Conservation (phyloP, 2,329 filamentous ascomycete genomes). For the Colletotrichum navitas region DNA sequence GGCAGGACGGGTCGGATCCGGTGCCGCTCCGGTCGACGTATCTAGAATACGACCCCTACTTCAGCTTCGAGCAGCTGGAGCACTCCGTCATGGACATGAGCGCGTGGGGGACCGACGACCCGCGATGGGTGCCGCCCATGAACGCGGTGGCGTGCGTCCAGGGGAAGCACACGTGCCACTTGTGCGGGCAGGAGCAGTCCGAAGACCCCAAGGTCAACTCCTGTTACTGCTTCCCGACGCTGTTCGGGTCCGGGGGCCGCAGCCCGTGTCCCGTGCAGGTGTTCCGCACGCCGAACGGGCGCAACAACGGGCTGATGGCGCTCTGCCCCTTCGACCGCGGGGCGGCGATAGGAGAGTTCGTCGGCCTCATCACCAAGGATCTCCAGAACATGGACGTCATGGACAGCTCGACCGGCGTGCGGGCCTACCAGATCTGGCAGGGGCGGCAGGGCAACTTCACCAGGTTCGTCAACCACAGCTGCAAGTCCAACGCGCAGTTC, state of each 20-base stretch:
- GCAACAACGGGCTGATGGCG: slow-evolving; percentile 66
- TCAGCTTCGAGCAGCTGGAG: slow-evolving; percentile 62
- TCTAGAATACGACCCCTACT: slow-evolving; percentile 59
- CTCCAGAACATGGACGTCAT: slow-evolving; percentile 67
- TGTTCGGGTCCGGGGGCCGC: slow-evolving; percentile 56
- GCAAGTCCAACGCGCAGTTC: slow-evolving; percentile 68
- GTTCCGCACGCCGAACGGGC: slow-evolving; percentile 64
- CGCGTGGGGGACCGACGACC: slow-evolving; percentile 63
- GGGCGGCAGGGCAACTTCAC: slow-evolving; percentile 68
- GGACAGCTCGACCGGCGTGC: slow-evolving; percentile 56
- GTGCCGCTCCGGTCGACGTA: slow-evolving; percentile 61
- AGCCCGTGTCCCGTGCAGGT: slow-evolving; percentile 60
- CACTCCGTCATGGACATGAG: slow-evolving; percentile 62
- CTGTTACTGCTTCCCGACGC: slow-evolving; percentile 65
- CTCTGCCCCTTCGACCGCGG: slow-evolving; percentile 64
- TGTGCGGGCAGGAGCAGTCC: slow-evolving; percentile 63
- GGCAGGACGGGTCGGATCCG: slow-evolving; percentile 54
- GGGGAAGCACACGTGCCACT: slow-evolving; percentile 51
- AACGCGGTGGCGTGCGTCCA: slow-evolving; percentile 46
- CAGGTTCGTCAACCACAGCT: slow-evolving; percentile 71
- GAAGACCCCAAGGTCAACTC: slow-evolving; percentile 61
- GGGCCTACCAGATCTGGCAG: slow-evolving; percentile 69
- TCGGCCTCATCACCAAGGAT: slow-evolving; percentile 66
- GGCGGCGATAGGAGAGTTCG: slow-evolving; percentile 66
- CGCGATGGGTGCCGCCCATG: slow-evolving; percentile 55